These are phyloP conservation scores for Oryza officinalis DNA, from an alignment of 176 grass and related monocot genomes.

Conservation along the genomic window DNA sequence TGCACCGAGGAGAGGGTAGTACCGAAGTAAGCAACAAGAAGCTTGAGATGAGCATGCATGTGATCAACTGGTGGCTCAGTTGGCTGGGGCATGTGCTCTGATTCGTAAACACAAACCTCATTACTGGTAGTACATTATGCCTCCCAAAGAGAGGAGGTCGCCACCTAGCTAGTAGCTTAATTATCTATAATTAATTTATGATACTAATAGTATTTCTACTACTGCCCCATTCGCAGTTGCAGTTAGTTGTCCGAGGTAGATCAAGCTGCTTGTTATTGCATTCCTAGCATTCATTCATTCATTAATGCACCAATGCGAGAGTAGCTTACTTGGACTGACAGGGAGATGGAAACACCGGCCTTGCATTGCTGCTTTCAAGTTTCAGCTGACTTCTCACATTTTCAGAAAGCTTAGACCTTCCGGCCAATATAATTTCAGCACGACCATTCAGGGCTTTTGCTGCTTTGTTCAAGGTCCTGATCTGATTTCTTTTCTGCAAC, in stretches of 20 bases:
- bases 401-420: not conserved
- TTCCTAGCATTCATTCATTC: not conserved
- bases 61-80: not conserved
- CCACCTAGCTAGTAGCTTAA: not conserved
- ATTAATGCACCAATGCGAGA: not conserved
- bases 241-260: not conserved
- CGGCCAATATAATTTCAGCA: not conserved
- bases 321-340: not conserved
- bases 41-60: not conserved
- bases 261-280: not conserved
- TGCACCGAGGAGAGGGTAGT: not conserved
- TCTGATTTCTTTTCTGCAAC: not conserved
- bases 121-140: not conserved
- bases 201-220: not conserved
- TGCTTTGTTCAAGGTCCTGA: not conserved
- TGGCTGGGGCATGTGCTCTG: not conserved
- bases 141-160: not conserved
- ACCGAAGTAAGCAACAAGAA: not conserved
- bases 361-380: not conserved
- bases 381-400: not conserved
- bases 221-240: not conserved
- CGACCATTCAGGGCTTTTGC: not conserved
- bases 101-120: not conserved
- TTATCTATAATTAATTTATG: not conserved
- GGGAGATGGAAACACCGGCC: not conserved